Evolutionary conservation across 805 yeast genomes (phyloP), one percentile per base, ranked within the genome.

Genomic region (Hemisphaericaspora nanyangensis): DNA sequence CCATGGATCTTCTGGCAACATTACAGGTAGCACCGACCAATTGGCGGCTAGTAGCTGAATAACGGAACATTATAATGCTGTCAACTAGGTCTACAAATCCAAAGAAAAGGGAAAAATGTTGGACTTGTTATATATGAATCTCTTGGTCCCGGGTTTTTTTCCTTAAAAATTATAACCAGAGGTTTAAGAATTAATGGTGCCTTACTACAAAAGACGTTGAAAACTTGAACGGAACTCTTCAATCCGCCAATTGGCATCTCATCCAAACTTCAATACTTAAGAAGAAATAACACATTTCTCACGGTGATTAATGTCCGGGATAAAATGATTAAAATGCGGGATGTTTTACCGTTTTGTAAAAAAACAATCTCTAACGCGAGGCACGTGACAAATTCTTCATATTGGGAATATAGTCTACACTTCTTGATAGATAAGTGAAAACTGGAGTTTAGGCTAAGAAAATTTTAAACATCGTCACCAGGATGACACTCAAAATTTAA

Each of bases 1-100:
- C 72, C 60, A 65, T 43, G 38, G 61, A 42, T 56, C 72, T 63
- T 45, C 49, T 54, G 35, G 56, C 57, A 26, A 44, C 31, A 18
- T 35, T 32, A 31, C 31, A 30, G 26, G 38, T 18, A 31, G 43
- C 50, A 38, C 49, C 29, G 28, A 39, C 41, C 45, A 44, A 40
- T 41, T 44, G 43, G 36, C 45, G 48, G 36, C 22, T 15, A 10
- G 30, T 24, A 35, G 27, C 28, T 19, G 37, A 24, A 17, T 24
- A n/a, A 37, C 41, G 38, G 33, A 27, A 29, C 34, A 42, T 39
- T 15, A n/a, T n/a, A n/a, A n/a, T 17, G 12, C 12, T 22, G 26
- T 3, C 11, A 12, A 22, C 12, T 22, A n/a, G 26, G 8, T 22
- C 3, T 22, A 22, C 3, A 5, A 22, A 22, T 8, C 26, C 11